Evolutionary conservation across 371 early-diverging fungal species (phyloP).

Genomic region (Mucor racemosus): DNA sequence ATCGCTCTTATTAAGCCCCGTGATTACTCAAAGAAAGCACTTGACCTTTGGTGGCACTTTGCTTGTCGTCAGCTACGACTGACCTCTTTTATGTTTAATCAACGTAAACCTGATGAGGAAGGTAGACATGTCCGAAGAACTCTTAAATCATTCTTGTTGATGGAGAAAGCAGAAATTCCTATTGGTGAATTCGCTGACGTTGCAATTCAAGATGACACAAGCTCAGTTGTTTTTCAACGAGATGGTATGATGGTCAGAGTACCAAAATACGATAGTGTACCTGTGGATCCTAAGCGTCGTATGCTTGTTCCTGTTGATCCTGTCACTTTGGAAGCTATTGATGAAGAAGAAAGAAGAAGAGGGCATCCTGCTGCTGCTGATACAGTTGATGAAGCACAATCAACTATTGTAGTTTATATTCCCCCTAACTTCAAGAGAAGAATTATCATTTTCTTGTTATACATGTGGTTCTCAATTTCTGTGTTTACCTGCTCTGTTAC

Average conservation of each 20-base stretch:
- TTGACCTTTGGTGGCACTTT: constrained; percentile 72
- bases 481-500: constrained; percentile 52
- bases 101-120: constrained; percentile 65
- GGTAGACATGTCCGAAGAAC: constrained; percentile 25
- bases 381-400: constrained; percentile 51
- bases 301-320: constrained; percentile 79
- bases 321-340: constrained; percentile 60
- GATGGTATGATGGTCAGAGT: constrained; percentile 71
- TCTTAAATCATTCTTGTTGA: constrained; percentile 15
- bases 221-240: constrained; percentile 61
- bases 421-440: constrained; percentile 67
- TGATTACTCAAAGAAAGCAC: constrained; percentile 48
- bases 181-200: constrained; percentile 37
- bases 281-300: constrained; percentile 67
- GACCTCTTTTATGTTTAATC: constrained; percentile 86
- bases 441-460: constrained; percentile 35
- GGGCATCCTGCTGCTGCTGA: constrained; percentile 61
- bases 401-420: constrained; percentile 66
- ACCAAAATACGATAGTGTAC: constrained; percentile 73
- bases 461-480: constrained; percentile 66
- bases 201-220: constrained; percentile 31
- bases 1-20: constrained; percentile 63
- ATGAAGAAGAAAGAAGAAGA: constrained; percentile 61
- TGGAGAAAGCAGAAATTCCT: constrained; percentile 29
- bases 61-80: constrained; percentile 72